Conservation (phyloP, 495 filamentous ascomycete species). For the Lasiosphaeris hirsuta region DNA sequence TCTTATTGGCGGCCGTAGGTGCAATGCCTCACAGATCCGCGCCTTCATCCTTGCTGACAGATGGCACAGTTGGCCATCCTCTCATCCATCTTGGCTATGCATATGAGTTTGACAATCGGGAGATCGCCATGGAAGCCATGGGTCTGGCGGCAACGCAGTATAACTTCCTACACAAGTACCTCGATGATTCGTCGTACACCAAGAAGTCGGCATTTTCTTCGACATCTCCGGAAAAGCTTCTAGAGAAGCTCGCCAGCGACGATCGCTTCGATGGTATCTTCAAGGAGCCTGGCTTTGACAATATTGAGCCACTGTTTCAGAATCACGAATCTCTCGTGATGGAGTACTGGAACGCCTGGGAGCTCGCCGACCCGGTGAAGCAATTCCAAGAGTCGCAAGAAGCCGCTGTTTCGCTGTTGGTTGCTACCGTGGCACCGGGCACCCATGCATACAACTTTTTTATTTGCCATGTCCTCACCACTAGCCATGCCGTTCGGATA, state of each 20-base stretch:
- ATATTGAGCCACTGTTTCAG: slow-evolving; percentile 65
- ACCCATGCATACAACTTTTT: slow-evolving; percentile 80
- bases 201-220: slow-evolving; percentile 47
- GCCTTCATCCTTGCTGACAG: slow-evolving; percentile 5
- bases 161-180: slow-evolving; percentile 71
- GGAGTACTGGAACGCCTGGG: slow-evolving; percentile 87
- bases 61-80: slow-evolving; percentile 69
- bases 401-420: slow-evolving; percentile 68
- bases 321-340: slow-evolving; percentile 66
- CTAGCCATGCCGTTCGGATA: slow-evolving; percentile 82
- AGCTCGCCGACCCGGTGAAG: slow-evolving; percentile 55
- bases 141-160: slow-evolving; percentile 67
- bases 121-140: slow-evolving; percentile 81
- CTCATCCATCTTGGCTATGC: slow-evolving; percentile 88
- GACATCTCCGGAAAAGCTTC: slow-evolving; percentile 61
- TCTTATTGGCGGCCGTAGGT: slow-evolving; percentile 73
- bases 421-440: slow-evolving; percentile 55
- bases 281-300: slow-evolving; percentile 53
- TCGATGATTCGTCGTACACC: slow-evolving; percentile 68
- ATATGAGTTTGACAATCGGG: slow-evolving; percentile 73
- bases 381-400: slow-evolving; percentile 78
- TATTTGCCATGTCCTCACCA: slow-evolving; percentile 73
- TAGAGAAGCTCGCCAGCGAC: slow-evolving; percentile 57
- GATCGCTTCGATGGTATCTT: slow-evolving; percentile 59
- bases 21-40: background rate